Evolutionary conservation across 73 alveolate species (phyloP), one percentile per base, ranked within the genome.

Genomic region (Paramecium tetraurelia): DNA sequence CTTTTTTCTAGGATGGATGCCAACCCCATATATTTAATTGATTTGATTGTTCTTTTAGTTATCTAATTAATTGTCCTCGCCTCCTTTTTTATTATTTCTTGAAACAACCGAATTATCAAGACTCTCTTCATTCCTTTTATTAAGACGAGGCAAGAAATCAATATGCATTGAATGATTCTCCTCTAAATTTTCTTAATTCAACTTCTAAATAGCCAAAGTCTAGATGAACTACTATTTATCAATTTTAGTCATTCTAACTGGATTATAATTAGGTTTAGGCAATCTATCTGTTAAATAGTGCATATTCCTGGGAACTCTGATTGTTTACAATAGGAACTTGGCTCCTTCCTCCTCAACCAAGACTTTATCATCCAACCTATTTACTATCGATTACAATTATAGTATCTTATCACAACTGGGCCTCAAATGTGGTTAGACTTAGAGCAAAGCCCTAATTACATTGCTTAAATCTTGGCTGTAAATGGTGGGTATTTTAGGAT

Each of bases 281-380:
- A 97, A 95, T 92, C 96, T 94, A 86, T 97, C 99, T 27, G 98
- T 97, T 22, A 97, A 92, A 80, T 93, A 93, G n/a, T 95, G 95
- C 48, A 96, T 70, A 95, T 96, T 96, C 72, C 97, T 92, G 18
- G 99, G 99, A 24, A 97, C 98, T 89, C 97, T 96, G 83, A 97
- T 97, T 43, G 99, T 97, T 57, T 95, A 93, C 36, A 97, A 75
- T 70, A 96, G 41, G 38, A 76, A 48, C 38, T 83, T 58, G 1
- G 85, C 77, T 38, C 92, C 94, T 76, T 75, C 92, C 24, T 58
- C 86, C 31, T 59, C 92, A 68, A 69, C 43, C 10, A 87, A 27
- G 5, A 69, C 83, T 14, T 80, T 87, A 40, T 87, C 93, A 87
- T 87, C 86, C 5, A 87, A 35, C 50, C 93, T 87, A 35, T 87